Percentiles rank a stretch among this genome's conserved stretches.
phyloP scores from a whole-genome alignment of 2,329 filamentous ascomycete species.

The Fusarium oxysporum region DNA sequence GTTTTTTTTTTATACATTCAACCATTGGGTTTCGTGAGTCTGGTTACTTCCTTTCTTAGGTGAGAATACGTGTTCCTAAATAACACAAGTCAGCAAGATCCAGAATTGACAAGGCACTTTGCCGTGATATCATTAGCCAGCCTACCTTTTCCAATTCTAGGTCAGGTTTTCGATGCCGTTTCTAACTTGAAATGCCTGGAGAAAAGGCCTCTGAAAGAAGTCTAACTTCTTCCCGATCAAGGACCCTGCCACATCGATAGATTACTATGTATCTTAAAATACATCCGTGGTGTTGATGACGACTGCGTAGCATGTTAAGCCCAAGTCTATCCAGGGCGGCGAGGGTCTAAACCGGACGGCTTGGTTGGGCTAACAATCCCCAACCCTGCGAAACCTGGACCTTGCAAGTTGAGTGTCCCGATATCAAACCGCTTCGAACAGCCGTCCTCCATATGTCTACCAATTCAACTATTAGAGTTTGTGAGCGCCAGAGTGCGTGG shows the following conservation, averaged over 20 bases:
- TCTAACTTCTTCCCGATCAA: neutral
- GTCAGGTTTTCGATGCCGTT: neutral
- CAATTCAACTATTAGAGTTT: conserved; percentile 8
- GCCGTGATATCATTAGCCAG: neutral
- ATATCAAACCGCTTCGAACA: conserved; percentile 76
- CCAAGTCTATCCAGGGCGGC: conserved; percentile 28
- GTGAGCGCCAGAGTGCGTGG: neutral
- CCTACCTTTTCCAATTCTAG: conserved; percentile 3
- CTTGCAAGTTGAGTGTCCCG: conserved; percentile 61
- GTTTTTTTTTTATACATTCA: neutral
- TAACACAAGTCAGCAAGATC: neutral
- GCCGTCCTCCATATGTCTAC: conserved; percentile 80
- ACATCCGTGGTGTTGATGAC: neutral
- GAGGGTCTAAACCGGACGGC: conserved; percentile 29
- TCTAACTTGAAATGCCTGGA: neutral
- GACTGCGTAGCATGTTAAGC: neutral
- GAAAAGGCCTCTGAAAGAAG: neutral
- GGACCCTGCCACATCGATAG: neutral
- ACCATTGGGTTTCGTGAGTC: neutral
- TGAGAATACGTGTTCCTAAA: neutral
- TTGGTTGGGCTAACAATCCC: conserved; percentile 33
- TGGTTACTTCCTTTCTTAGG: neutral
- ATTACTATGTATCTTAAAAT: neutral
- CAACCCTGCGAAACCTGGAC: conserved; percentile 44
- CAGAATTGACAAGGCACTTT: neutral